Evolutionary conservation across 495 filamentous ascomycete species (phyloP).

Genomic region (Alectoria sarmentosa): DNA sequence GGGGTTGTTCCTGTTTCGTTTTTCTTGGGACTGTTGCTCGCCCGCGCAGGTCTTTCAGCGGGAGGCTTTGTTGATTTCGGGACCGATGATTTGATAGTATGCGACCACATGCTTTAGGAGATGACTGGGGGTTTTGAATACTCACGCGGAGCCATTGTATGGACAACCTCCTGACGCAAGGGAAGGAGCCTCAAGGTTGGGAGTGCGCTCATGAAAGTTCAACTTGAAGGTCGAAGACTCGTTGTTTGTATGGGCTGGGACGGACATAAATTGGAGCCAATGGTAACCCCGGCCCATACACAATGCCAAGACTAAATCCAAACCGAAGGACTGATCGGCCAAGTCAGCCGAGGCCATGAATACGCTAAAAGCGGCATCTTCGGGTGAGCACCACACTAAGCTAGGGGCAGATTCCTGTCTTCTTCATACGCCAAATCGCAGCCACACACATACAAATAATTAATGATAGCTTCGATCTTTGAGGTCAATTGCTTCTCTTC

Average conservation of each 20-base stretch:
- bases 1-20: background rate
- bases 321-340: too few species aligned
- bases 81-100: constrained; percentile 13
- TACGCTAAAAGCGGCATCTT: too few species aligned
- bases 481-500: background rate
- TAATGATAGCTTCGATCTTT: too few species aligned
- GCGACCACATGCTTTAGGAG: constrained; percentile 14
- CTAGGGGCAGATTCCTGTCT: too few species aligned
- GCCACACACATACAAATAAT: background rate
- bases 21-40: background rate
- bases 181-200: background rate
- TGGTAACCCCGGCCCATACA: background rate
- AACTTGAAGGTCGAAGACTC: background rate
- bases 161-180: background rate
- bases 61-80: constrained; percentile 6
- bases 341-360: too few species aligned
- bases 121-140: background rate
- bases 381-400: too few species aligned
- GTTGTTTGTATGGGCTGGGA: background rate
- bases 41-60: background rate
- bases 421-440: too few species aligned
- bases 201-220: background rate
- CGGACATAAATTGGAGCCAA: background rate
- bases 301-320: background rate
- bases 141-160: background rate